Conservation (phyloP, 2,329 filamentous ascomycete species). For the Fusarium torulosum region DNA sequence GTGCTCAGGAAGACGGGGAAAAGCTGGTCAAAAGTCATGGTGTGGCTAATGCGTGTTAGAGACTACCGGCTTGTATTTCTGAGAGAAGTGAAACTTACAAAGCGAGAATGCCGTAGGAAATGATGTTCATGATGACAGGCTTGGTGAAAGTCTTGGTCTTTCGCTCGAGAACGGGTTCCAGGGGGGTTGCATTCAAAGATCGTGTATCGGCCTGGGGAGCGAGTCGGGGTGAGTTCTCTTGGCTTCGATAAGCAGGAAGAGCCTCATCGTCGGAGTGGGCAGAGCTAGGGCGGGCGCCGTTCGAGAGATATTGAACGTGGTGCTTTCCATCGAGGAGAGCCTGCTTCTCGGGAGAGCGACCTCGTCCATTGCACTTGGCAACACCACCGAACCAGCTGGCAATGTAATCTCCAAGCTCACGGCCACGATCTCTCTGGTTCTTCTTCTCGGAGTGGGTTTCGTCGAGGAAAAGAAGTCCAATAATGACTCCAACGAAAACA, state of each 20-base stretch:
- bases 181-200: slow-evolving; percentile 24
- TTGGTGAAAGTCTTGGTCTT: slow-evolving; percentile 77
- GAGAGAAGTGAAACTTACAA: slow-evolving; percentile 75
- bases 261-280: slow-evolving; percentile 61
- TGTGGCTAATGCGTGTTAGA: slow-evolving; percentile 73
- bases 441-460: slow-evolving; percentile 92
- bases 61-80: background rate
- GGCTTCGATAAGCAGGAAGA: slow-evolving; percentile 76
- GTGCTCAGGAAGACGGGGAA: slow-evolving; percentile 93
- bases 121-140: slow-evolving; percentile 87
- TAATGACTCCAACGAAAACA: slow-evolving; percentile 78
- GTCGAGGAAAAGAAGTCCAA: slow-evolving; percentile 89
- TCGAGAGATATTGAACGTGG: slow-evolving; percentile 70
- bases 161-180: slow-evolving; percentile 34
- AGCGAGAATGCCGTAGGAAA: slow-evolving; percentile 91
- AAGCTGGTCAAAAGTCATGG: slow-evolving; percentile 95
- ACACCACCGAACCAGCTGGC: slow-evolving; percentile 57
- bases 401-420: slow-evolving; percentile 82
- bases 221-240: slow-evolving; percentile 66
- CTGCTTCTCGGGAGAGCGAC: slow-evolving; percentile 66
- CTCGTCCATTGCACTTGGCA: slow-evolving; percentile 51
- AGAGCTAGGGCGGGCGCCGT: slow-evolving; percentile 17
- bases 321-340: slow-evolving; percentile 73
- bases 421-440: slow-evolving; percentile 78
- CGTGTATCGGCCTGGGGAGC: slow-evolving; percentile 48